A percentile compares a stretch with the other conserved stretches of the same genome.
Conservation (phyloP, 2,329 filamentous ascomycete species). For the Teratosphaeria pseudoeucalypti region DNA sequence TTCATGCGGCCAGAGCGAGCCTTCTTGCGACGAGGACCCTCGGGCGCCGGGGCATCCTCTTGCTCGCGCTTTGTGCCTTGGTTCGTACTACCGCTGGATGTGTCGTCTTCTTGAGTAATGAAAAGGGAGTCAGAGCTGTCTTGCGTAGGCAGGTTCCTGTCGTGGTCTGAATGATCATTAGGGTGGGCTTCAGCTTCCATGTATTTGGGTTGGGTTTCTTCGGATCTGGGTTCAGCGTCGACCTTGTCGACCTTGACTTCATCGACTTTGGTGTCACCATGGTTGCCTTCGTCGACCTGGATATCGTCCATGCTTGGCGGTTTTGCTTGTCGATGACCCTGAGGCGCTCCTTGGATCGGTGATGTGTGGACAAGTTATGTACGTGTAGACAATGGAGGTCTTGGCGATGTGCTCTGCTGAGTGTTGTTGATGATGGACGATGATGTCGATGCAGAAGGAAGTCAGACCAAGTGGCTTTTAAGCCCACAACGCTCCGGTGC, state of each 20-base stretch:
- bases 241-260: not conserved
- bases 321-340: not conserved
- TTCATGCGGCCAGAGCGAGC: not conserved
- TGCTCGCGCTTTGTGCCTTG: not conserved
- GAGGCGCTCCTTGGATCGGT: no score
- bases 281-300: not conserved
- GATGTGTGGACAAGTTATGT: no score
- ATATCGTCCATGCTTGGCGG: not conserved
- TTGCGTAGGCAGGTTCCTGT: not conserved
- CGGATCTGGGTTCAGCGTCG: not conserved
- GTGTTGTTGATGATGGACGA: not conserved
- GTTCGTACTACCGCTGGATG: not conserved
- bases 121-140: not conserved
- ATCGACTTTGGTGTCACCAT: not conserved
- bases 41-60: not conserved
- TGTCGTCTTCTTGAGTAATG: not conserved
- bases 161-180: not conserved
- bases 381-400: not conserved
- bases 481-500: not conserved
- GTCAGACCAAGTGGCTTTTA: not conserved
- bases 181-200: not conserved
- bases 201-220: no score
- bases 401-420: not conserved
- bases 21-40: not conserved
- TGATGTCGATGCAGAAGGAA: not conserved